phyloP scores from a whole-genome alignment of 2,329 filamentous ascomycete genomes.

The Seiridium cupressi region DNA sequence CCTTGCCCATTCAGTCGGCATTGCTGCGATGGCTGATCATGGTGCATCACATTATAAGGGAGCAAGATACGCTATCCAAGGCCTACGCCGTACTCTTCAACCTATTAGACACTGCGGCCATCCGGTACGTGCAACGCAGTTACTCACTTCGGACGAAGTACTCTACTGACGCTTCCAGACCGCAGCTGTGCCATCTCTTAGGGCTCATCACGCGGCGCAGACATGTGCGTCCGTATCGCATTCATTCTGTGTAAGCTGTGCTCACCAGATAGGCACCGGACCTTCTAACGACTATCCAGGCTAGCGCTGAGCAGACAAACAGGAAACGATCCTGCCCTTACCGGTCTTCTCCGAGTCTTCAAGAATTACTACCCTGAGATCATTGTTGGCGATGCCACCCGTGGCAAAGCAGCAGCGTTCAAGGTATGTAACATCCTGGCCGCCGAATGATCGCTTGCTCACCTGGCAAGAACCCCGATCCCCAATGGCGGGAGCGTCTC shows the following conservation, averaged over 20 bases:
- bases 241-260: constrained; percentile 65
- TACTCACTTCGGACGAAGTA: background rate
- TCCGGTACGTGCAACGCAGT: constrained; percentile 48
- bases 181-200: constrained; percentile 71
- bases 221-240: constrained; percentile 81
- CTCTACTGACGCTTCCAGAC: constrained; percentile 34
- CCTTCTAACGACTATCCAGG: constrained; percentile 31
- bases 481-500: constrained; percentile 69
- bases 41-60: constrained; percentile 69
- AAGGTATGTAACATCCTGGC: constrained; percentile 39
- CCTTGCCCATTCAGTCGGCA: constrained; percentile 65
- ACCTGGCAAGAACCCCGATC: constrained; percentile 64
- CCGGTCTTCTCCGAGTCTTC: constrained; percentile 76
- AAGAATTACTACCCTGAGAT: constrained; percentile 92
- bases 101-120: constrained; percentile 74
- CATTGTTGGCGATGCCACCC: constrained; percentile 68
- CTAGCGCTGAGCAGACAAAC: constrained; percentile 57
- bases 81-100: constrained; percentile 78
- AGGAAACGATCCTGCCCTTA: constrained; percentile 71
- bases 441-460: constrained; percentile 19
- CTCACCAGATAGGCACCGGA: background rate
- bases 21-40: constrained; percentile 78
- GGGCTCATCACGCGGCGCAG: constrained; percentile 76
- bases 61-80: constrained; percentile 60
- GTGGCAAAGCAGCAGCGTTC: constrained; percentile 60